These are phyloP conservation scores for Crucihimalaya himalaica DNA, from an alignment of 345 rosid species.

Conservation along the genomic window DNA sequence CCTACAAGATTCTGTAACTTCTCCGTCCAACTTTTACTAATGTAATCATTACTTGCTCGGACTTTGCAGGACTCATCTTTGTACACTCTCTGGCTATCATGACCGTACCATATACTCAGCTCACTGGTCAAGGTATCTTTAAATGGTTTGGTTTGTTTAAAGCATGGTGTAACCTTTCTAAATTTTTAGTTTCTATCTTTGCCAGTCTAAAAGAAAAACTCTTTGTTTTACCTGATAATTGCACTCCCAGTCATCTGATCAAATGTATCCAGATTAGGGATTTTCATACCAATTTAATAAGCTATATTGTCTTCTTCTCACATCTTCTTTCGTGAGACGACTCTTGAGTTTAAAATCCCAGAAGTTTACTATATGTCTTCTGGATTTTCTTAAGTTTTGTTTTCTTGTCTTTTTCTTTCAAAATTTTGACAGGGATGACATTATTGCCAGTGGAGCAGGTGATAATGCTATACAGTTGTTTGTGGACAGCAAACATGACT, in stretches of 20 bases:
- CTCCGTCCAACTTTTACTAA: background rate
- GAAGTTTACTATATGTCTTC: background rate
- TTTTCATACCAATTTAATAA: background rate
- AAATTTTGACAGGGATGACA: conserved; percentile 59
- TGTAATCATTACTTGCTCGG: conserved; percentile 8
- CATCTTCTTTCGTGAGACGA: background rate
- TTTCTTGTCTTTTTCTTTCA: background rate
- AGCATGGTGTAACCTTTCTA: background rate
- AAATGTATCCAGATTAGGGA: background rate
- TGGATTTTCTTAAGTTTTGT: conserved; percentile 5
- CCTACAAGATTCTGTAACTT: background rate
- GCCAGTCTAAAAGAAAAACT: background rate
- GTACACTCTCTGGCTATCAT: conserved; percentile 92
- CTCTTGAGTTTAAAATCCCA: background rate
- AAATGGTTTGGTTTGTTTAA: background rate
- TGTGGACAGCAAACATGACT: conserved; percentile 63
- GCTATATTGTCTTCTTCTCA: background rate
- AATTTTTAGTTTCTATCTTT: background rate
- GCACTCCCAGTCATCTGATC: background rate
- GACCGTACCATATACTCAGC: conserved; percentile 91
- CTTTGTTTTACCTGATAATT: background rate
- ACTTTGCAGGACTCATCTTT: conserved; percentile 72
- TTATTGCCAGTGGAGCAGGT: conserved; percentile 92
- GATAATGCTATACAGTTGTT: conserved; percentile 83
- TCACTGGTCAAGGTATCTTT: conserved; percentile 93